Percentiles rank a stretch among this genome's conserved stretches.
phyloP scores from a whole-genome alignment of 768 basidiomycete species.

The Mycena vitilis region DNA sequence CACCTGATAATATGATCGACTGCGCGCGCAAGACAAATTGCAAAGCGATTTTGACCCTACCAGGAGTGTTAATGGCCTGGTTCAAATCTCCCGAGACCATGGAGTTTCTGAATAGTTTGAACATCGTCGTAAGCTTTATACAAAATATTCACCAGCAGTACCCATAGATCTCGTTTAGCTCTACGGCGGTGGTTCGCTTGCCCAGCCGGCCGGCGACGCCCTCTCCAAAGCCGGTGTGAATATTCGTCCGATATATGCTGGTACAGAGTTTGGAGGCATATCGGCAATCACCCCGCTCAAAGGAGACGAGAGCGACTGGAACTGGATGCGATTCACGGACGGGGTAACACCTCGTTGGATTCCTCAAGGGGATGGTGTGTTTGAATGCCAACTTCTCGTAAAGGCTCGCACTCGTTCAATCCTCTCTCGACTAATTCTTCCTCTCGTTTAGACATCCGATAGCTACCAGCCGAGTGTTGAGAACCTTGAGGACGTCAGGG shows the following conservation, averaged over 20 bases:
- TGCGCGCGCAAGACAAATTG: conserved; percentile 44
- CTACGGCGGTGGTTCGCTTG: conserved; percentile 47
- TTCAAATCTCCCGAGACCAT: conserved; percentile 42
- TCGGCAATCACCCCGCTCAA: conserved; percentile 20
- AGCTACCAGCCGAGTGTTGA: conserved; percentile 32
- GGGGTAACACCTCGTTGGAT: conserved; percentile 46
- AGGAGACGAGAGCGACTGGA: conserved; percentile 46
- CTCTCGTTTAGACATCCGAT: too few species aligned
- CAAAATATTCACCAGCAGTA: too few species aligned
- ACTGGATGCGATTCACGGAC: conserved; percentile 44
- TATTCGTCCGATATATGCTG: conserved; percentile 40
- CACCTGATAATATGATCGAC: conserved; percentile 53
- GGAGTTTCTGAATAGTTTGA: conserved; percentile 40
- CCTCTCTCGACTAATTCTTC: too few species aligned
- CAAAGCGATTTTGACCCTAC: conserved; percentile 47
- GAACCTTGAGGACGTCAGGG: conserved; percentile 48
- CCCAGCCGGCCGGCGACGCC: conserved; percentile 45
- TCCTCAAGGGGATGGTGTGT: conserved; percentile 49
- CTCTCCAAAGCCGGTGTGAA: conserved; percentile 45
- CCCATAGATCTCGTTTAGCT: conserved; percentile 38
- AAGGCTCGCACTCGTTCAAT: background rate
- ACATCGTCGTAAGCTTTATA: conserved; percentile 40
- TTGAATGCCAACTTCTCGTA: conserved; percentile 54
- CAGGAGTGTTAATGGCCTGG: conserved; percentile 53
- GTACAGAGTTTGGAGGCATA: conserved; percentile 47